Evolutionary conservation across 371 early-diverging fungal genomes (phyloP), one percentile per base, ranked within the genome.

Genomic region (Nosema muscidifuracis): DNA sequence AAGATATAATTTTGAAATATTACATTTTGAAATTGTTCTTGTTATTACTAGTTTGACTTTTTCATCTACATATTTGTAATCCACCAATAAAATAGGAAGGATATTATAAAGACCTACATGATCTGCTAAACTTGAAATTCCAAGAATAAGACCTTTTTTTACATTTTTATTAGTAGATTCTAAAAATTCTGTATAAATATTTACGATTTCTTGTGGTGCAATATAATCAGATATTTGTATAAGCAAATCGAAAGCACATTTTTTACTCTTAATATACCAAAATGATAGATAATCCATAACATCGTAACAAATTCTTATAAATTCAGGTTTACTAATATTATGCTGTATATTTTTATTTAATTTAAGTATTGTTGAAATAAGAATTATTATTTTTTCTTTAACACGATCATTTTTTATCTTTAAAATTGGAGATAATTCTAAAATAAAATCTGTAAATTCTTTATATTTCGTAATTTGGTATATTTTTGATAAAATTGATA

Each of bases 261-360:
- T 88, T 31, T 94, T 89, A 78, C 92, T 93, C 42, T 89, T 90
- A 84, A 89, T 93, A 78, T 89, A 90, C 85, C 91, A 92, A 0
- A 95, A 93, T 77, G 92, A 91, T 55, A 96, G 85, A 82, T 92
- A 86, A 79, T 94, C 97, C 47, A 94, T 85, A 47, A 96, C 83
- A 80, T 93, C 94, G 77, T 94, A 94, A 74, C 94, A 94, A 71
- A 92, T 92, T 65, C 97, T 89, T 93, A 96, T 93, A 95, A 95
- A 96, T 84, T 96, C 97, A 75, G 92, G 87, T 43, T 50, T 57
- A 13, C 18, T 15, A 28, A 67, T 40, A 55, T 40, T 67, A 26
- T 53, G 20, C n/a, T n/a, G n/a, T n/a, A n/a, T n/a, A 26, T 24
- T 10, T 9, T 26, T 53, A 3, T 20, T 53, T 15, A 4, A n/a